Evolutionary conservation across 108 stramenopile species (phyloP), one percentile per base, ranked within the genome.

Genomic region (Craspedostauros australis): DNA sequence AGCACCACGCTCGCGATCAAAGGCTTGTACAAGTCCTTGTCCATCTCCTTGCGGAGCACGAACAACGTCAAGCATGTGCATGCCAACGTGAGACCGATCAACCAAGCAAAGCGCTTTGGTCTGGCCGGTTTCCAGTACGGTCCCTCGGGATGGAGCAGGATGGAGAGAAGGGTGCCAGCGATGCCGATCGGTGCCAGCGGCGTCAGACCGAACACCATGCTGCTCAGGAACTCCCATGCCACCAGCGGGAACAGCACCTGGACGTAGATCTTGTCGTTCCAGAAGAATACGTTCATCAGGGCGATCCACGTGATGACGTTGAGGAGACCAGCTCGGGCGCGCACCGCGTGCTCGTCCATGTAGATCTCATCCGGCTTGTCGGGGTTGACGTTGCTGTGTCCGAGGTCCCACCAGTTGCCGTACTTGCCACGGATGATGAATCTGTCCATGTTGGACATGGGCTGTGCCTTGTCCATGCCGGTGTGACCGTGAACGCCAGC

Each of bases 341-440:
- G 45, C 27, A 75, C 77, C 34, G 77, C 77, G 46, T 79, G 72
- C 29, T 79, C 77, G 45, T 79, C 72, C 77, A 79, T 75, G 42
- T 79, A 79, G 50, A 75, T 71, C 2, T 62, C 60, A 14, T 62
- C 44, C 0, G 77, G 77, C 20, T 57, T 68, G 29, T 64, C 25
- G 12, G 55, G 62, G 12, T 69, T 51, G 18, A 47, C 49, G 31
- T 33, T 44, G 28, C 60, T 31, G 30, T 79, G 77, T 9, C 77
- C 77, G 12, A 75, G 52, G 25, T 74, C 41, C 60, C 65, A 79
- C 77, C 77, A 79, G 0, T 67, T 57, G 3, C 77, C 76, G 28
- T 70, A 53, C 11, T 53, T 69, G 16, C 72, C 72, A 26, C 48
- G 72, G 38, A 79, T 79, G 30, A 62, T 47, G 26, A 74, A 26